phyloP scores from a whole-genome alignment of 495 filamentous ascomycete genomes.

The Tuber umbilicatum region DNA sequence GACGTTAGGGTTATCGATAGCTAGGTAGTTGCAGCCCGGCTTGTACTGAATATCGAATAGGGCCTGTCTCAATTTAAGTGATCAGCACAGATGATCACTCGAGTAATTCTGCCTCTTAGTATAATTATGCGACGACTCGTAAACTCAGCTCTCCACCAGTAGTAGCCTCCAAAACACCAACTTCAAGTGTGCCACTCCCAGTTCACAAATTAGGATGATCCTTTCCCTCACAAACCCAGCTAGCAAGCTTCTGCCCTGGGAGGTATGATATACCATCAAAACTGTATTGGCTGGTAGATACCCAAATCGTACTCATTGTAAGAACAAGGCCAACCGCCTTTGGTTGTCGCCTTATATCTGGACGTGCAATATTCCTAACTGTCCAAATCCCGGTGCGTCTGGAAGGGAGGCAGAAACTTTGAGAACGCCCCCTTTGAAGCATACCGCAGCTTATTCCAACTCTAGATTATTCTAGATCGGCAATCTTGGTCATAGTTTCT shows the following conservation, averaged over 20 bases:
- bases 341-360: constrained; percentile 62
- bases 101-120: constrained; percentile 62
- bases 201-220: constrained; percentile 66
- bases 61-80: constrained; percentile 23
- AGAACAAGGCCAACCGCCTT: constrained; percentile 74
- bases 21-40: constrained; percentile 60
- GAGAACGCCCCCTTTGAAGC: constrained; percentile 68
- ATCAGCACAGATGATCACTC: neutral
- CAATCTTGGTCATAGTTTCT: constrained; percentile 62
- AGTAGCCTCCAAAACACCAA: constrained; percentile 71
- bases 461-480: constrained; percentile 73
- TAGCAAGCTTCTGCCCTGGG: constrained; percentile 66
- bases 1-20: constrained; percentile 55
- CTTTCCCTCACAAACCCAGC: constrained; percentile 60
- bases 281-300: constrained; percentile 66
- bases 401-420: constrained; percentile 73
- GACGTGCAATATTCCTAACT: constrained; percentile 65
- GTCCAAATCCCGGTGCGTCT: constrained; percentile 72
- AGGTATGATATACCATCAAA: constrained; percentile 61
- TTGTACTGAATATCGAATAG: constrained; percentile 49
- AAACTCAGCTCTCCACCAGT: constrained; percentile 53
- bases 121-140: constrained; percentile 63
- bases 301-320: constrained; percentile 70
- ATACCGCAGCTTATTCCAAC: constrained; percentile 78
- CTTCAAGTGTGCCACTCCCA: constrained; percentile 68